Percentiles rank a stretch among this genome's conserved stretches.
phyloP scores from a whole-genome alignment of 345 rosid genomes.

The Eucalyptus polyanthemos region DNA sequence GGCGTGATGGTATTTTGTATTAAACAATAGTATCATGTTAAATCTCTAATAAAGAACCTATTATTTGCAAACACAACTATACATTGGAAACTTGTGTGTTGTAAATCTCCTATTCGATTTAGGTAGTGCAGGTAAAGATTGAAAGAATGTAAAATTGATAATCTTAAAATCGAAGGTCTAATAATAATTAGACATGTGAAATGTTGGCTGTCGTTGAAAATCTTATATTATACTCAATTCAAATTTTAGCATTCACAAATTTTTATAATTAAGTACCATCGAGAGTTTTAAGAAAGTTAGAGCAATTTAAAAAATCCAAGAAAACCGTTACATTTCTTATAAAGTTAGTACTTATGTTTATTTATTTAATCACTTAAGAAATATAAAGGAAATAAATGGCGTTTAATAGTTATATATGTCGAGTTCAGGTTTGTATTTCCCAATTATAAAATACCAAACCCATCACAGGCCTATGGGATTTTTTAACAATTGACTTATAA shows the following conservation, averaged over 20 bases:
- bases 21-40: not conserved
- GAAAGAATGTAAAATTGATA: not conserved
- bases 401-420: not conserved
- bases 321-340: not conserved
- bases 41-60: not conserved
- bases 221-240: not conserved
- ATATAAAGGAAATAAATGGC: not conserved
- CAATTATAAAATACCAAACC: not conserved
- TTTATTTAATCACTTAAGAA: not conserved
- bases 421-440: not conserved
- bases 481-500: not conserved
- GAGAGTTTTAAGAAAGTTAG: not conserved
- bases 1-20: not conserved
- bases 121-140: not conserved
- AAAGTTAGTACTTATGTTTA: not conserved
- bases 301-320: not conserved
- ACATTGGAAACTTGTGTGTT: not conserved
- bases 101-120: not conserved
- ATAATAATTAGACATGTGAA: not conserved
- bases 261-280: not conserved
- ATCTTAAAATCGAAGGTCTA: not conserved
- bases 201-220: accelerated
- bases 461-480: not conserved
- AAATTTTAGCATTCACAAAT: not conserved
- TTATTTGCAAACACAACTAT: not conserved